A percentile compares a stretch with the other conserved stretches of the same genome.
Evolutionary conservation across 1,284 basidiomycete species (phyloP).

Genomic region (Moesziomyces globuligerus): DNA sequence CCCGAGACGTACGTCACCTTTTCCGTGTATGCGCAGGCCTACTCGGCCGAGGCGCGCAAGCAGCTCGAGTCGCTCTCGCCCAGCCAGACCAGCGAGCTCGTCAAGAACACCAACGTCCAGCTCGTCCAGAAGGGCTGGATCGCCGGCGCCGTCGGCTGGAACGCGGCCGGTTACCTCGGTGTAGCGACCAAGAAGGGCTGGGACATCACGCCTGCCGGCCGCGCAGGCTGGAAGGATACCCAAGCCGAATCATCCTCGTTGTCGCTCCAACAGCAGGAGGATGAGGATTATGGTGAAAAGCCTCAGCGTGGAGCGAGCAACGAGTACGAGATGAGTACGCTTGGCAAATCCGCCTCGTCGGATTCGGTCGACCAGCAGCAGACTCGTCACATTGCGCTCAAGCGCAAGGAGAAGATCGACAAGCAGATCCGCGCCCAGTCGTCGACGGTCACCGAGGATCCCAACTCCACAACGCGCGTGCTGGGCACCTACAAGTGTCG

Average conservation of each 20-base stretch:
- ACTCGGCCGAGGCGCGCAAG: conserved; percentile 38
- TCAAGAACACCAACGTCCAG: conserved; percentile 38
- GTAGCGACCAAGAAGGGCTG: conserved; percentile 43
- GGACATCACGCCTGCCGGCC: conserved; percentile 42
- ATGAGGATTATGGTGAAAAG: conserved; percentile 41
- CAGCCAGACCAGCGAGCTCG: conserved; percentile 11
- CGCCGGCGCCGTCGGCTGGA: conserved; percentile 56
- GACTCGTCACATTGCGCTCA: conserved; percentile 27
- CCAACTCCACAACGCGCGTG: conserved; percentile 20
- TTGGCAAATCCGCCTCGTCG: conserved; percentile 9
- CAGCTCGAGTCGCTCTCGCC: conserved; percentile 24
- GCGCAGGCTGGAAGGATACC: conserved; percentile 41
- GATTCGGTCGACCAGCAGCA: conserved; percentile 6
- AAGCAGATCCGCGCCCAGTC: conserved; percentile 40
- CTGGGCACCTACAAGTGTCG: conserved; percentile 49
- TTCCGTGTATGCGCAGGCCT: conserved; percentile 43
- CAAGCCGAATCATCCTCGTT: conserved; percentile 16
- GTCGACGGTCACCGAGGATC: conserved; percentile 18
- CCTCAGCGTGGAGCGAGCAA: conserved; percentile 13
- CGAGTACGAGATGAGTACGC: conserved; percentile 43
- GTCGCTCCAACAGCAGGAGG: conserved; percentile 35
- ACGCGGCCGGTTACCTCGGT: conserved; percentile 44
- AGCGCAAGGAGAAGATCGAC: conserved; percentile 43
- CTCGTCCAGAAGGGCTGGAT: conserved; percentile 56
- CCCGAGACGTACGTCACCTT: conserved; percentile 55